Conservation (phyloP, 805 yeast species). For the Nakazawaea wickerhamii region DNA sequence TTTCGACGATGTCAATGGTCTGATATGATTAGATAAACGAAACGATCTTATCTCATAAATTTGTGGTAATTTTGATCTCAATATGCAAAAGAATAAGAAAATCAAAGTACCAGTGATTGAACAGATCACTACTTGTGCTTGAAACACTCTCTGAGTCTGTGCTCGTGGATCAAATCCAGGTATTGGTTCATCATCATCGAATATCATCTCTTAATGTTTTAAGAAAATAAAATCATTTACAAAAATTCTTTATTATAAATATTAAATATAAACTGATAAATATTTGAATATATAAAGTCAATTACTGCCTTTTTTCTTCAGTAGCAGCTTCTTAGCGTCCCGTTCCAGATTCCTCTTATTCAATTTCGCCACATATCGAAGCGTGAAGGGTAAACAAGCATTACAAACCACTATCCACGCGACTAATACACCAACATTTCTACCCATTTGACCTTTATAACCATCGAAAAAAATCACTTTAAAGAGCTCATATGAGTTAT, state of each 20-base stretch:
- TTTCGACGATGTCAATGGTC: slow-evolving; percentile 29
- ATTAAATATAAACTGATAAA: too few species aligned
- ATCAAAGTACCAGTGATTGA: slow-evolving; percentile 39
- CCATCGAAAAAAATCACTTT: slow-evolving; percentile 55
- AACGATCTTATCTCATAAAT: slow-evolving; percentile 52
- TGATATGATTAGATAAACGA: slow-evolving; percentile 29
- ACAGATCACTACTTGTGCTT: slow-evolving; percentile 48
- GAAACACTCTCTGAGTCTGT: slow-evolving; percentile 50
- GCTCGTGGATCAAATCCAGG: slow-evolving; percentile 36
- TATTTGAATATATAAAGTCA: too few species aligned
- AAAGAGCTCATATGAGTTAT: slow-evolving; percentile 55
- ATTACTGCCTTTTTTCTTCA: not conserved
- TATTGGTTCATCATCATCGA: slow-evolving; percentile 24
- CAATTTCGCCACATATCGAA: slow-evolving; percentile 5
- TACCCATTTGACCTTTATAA: slow-evolving; percentile 51
- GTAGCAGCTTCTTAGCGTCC: slow-evolving; percentile 1
- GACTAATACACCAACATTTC: slow-evolving; percentile 51
- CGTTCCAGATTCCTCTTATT: slow-evolving; percentile 3
- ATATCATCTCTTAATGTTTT: not conserved
- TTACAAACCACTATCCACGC: slow-evolving; percentile 57
- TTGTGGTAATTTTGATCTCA: slow-evolving; percentile 50
- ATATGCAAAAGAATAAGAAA: slow-evolving; percentile 43
- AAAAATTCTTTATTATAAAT: too few species aligned
- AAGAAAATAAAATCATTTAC: too few species aligned
- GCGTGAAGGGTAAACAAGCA: slow-evolving; percentile 32